These are phyloP conservation scores for Saccharum officinarum DNA, from an alignment of 176 grass and related monocot species.

Conservation along the genomic window DNA sequence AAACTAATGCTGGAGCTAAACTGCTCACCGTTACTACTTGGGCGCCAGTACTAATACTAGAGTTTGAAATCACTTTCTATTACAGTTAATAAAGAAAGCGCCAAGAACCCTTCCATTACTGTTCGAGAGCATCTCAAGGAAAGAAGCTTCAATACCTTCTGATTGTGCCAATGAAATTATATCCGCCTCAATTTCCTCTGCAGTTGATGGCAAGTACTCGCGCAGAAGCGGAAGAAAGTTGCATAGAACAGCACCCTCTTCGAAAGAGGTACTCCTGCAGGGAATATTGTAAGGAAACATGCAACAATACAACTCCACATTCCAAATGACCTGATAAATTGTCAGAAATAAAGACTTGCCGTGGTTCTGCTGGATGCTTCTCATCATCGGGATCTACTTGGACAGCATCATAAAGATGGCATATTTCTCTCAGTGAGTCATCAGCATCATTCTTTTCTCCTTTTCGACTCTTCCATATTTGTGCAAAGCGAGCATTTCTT, in stretches of 20 bases:
- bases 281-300: conserved; percentile 25
- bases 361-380: conserved; percentile 43
- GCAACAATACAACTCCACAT: background rate
- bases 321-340: conserved; percentile 13
- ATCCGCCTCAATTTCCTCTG: conserved; percentile 78
- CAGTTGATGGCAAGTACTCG: conserved; percentile 74
- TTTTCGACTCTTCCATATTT: conserved; percentile 90
- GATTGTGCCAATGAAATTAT: conserved; percentile 51
- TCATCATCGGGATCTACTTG: conserved; percentile 65
- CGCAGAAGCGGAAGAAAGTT: conserved; percentile 86
- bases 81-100: background rate
- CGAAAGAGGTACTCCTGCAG: conserved; percentile 49
- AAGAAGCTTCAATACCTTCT: conserved; percentile 64
- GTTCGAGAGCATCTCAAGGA: conserved; percentile 9
- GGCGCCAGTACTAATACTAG: background rate
- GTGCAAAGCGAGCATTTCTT: conserved; percentile 87
- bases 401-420: conserved; percentile 84
- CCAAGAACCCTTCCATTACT: background rate
- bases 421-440: conserved; percentile 68
- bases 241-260: conserved; percentile 69
- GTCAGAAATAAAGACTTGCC: conserved; percentile 20
- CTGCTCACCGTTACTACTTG: background rate
- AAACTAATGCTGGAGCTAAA: conserved; percentile 1
- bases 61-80: conserved; percentile 1
- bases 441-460: conserved; percentile 40